Evolutionary conservation across 257 asterid species (phyloP), one percentile per base, ranked within the genome.

Genomic region (Solanum stenotomum): DNA sequence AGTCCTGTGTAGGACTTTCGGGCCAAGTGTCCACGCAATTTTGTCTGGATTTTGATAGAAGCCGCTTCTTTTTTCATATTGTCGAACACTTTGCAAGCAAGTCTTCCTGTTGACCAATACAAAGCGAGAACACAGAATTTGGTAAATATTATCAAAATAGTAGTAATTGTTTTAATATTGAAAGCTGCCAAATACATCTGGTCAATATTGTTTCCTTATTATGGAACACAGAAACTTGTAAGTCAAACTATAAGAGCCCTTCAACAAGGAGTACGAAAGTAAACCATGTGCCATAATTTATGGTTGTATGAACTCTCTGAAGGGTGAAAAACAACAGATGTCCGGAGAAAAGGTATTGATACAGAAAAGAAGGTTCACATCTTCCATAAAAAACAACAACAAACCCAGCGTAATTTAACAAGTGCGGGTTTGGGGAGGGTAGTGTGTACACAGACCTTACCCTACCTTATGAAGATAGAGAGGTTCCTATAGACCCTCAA

Each of bases 21-120:
- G 42, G 95, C 92, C 86, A 93, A 91, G 90, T 94, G 96, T 81
- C 96, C 96, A 87, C 98, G 96, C 92, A 87, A 87, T 27, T 91
- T 93, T 63, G 93, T 94, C 97, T 97, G 99, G 84, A 97, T 95
- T 92, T 88, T 97, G 75, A 92, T 89, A 85, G 96, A 92, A 92
- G 98, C 98, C 23, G 98, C 98, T 93, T 91, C 93, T 92, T 90
- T 88, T 91, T 92, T 96, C 90, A 96, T 92, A 90, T 88, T 88
- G 29, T 90, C 93, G 25, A 83, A 95, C 70, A 87, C 52, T 89
- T 90, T 91, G 92, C 98, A 93, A 89, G 99, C 98, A 91, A 96
- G 95, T 89, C 92, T 93, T 89, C 98, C 99, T 97, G 94, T 68
- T 83, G 91, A 81, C 37, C 85, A 83, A 59, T 11, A 82, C 42